Evolutionary conservation across 495 filamentous ascomycete species (phyloP).

Genomic region (Lichenothelia convexa): DNA sequence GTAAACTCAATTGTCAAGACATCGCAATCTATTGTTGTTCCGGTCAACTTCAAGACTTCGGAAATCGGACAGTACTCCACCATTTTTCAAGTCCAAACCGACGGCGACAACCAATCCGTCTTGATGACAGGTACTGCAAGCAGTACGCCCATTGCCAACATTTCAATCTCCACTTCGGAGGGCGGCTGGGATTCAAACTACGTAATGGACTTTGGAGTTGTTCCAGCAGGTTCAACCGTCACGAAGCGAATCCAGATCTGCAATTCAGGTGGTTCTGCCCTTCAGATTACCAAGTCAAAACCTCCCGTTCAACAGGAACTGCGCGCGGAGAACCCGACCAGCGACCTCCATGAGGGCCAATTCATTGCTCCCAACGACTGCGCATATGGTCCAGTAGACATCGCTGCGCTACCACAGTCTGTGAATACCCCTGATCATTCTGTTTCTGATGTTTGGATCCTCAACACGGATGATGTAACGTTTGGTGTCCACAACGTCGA

Average conservation of each 20-base stretch:
- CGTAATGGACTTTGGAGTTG: constrained; percentile 17
- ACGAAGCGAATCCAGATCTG: constrained; percentile 16
- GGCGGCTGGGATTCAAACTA: constrained; percentile 12
- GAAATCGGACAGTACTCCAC: constrained; percentile 15
- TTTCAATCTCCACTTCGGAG: constrained; percentile 11
- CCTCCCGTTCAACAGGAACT: constrained; percentile 14
- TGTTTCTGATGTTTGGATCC: constrained; percentile 20
- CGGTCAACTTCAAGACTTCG: constrained; percentile 12
- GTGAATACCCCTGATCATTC: constrained; percentile 12
- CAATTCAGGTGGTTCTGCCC: constrained; percentile 17
- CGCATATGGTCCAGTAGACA: constrained; percentile 15
- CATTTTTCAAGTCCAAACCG: constrained; percentile 13
- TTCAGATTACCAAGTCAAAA: constrained; percentile 18
- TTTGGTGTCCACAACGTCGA: constrained; percentile 21
- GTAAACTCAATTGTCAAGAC: constrained; percentile 13
- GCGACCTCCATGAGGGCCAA: constrained; percentile 20
- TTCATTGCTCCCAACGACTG: constrained; percentile 13
- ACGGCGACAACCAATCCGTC: constrained; percentile 7
- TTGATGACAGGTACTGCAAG: constrained; percentile 15
- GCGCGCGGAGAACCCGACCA: constrained; percentile 7
- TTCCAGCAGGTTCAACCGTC: constrained; percentile 9
- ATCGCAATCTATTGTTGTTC: constrained; percentile 14
- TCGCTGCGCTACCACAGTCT: constrained; percentile 13
- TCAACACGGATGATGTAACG: constrained; percentile 25
- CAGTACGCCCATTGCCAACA: constrained; percentile 12